Percentiles rank a stretch among this genome's conserved stretches.
Evolutionary conservation across 2,329 filamentous ascomycete genomes (phyloP).

Genomic region (Aspergillus neotritici): DNA sequence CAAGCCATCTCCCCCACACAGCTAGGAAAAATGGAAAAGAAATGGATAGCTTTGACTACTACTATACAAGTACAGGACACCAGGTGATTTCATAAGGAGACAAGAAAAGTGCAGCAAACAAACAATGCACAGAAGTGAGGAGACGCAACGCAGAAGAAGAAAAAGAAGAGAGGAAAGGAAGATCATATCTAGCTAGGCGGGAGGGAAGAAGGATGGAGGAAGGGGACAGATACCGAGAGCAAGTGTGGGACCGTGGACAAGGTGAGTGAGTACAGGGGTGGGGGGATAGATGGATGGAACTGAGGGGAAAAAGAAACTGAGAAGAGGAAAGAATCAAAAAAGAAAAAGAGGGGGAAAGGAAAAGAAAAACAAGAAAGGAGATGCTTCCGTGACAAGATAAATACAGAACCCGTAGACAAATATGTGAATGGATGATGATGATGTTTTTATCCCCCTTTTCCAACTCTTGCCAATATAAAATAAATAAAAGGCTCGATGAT

Average conservation of each 20-base stretch:
- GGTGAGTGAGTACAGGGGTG: too few relatives aligned
- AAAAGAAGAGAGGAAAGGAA: not conserved
- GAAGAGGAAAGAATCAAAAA: not conserved
- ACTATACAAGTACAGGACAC: conserved; percentile 26
- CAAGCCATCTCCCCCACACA: not conserved
- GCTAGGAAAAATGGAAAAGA: not conserved
- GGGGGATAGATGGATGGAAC: too few relatives aligned
- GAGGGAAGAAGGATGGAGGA: conserved; percentile 3
- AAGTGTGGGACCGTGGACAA: too few relatives aligned
- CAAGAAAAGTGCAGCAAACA: not conserved
- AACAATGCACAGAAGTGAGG: not conserved
- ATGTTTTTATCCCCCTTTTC: too few relatives aligned
- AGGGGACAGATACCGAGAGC: too few relatives aligned
- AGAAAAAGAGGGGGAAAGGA: conserved; percentile 5
- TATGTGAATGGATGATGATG: conserved; percentile 1
- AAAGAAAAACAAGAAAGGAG: conserved; percentile 17
- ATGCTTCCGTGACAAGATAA: conserved; percentile 24
- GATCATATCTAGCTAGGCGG: conserved; percentile 1
- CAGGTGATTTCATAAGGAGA: conserved; percentile 7
- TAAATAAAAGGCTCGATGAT: conserved; percentile 9
- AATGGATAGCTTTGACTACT: conserved; percentile 10
- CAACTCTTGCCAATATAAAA: not conserved
- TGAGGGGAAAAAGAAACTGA: too few relatives aligned
- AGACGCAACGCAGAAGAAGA: too few relatives aligned
- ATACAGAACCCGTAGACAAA: conserved; percentile 22